Conservation (phyloP, 2,329 filamentous ascomycete genomes). For the Metarhizium guizhouense region DNA sequence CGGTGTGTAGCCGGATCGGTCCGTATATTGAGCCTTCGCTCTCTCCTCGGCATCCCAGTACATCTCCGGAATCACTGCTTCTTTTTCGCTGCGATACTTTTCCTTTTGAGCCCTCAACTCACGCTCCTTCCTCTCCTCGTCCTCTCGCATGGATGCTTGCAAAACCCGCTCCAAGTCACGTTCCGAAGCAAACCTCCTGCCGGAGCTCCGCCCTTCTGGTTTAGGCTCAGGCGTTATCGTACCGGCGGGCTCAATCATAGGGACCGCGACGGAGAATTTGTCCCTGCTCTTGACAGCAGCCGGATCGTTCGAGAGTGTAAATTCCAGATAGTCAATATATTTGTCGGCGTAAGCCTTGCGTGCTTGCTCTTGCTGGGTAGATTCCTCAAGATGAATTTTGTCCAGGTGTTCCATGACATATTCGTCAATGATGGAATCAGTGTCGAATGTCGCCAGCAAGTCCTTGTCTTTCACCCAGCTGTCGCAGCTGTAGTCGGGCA, state of each 20-base stretch:
- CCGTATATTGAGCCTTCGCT: conserved; percentile 49
- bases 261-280: conserved; percentile 36
- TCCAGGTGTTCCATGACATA: conserved; percentile 39
- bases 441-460: conserved; percentile 33
- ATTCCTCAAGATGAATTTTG: conserved; percentile 28
- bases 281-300: conserved; percentile 46
- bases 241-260: conserved; percentile 23
- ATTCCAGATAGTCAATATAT: conserved; percentile 44
- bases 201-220: conserved; percentile 43
- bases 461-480: conserved; percentile 40
- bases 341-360: conserved; percentile 35
- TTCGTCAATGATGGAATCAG: conserved; percentile 29
- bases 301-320: conserved; percentile 46
- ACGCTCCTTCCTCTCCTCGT: conserved; percentile 61
- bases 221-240: conserved; percentile 43
- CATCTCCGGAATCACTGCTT: conserved; percentile 66
- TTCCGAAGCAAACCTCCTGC: conserved; percentile 58
- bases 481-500: conserved; percentile 37
- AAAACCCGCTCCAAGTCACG: conserved; percentile 64
- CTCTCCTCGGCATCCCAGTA: conserved; percentile 54
- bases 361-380: conserved; percentile 27
- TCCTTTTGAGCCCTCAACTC: conserved; percentile 56
- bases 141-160: conserved; percentile 61
- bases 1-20: conserved; percentile 56
- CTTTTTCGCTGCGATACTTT: conserved; percentile 66